phyloP scores from a whole-genome alignment of 2,329 filamentous ascomycete species.

The Tolypocladium album region DNA sequence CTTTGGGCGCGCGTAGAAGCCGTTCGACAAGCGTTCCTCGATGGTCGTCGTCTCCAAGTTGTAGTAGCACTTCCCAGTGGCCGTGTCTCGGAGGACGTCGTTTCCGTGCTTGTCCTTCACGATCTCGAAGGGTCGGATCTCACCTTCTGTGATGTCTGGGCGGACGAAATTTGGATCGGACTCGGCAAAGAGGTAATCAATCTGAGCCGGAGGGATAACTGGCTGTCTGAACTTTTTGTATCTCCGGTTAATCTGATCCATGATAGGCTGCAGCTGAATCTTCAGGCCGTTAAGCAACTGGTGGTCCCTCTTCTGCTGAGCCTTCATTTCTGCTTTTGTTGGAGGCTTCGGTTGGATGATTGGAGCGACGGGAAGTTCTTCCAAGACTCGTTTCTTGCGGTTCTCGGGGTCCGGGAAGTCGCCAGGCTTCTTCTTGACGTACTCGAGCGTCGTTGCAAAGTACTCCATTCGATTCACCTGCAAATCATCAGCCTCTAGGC shows the following conservation, averaged over 20 bases:
- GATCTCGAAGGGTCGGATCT: conserved; percentile 67
- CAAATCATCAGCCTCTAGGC: neutral
- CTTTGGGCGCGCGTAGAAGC: conserved; percentile 83
- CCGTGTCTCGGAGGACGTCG: conserved; percentile 63
- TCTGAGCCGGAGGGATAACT: conserved; percentile 61
- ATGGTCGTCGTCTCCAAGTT: conserved; percentile 90
- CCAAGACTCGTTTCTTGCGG: conserved; percentile 76
- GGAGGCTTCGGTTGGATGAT: conserved; percentile 55
- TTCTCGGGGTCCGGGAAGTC: conserved; percentile 83
- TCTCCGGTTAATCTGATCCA: conserved; percentile 89
- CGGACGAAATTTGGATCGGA: conserved; percentile 61
- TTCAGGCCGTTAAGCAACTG: conserved; percentile 80
- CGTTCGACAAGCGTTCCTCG: conserved; percentile 92
- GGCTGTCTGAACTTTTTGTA: conserved; percentile 82
- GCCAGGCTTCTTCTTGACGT: conserved; percentile 66
- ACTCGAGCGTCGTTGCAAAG: conserved; percentile 63
- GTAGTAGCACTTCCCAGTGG: conserved; percentile 80
- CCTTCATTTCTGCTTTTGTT: conserved; percentile 71
- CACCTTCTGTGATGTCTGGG: conserved; percentile 40
- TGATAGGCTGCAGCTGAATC: conserved; percentile 80
- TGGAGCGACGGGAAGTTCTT: conserved; percentile 65
- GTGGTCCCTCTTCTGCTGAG: conserved; percentile 71
- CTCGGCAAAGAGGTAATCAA: conserved; percentile 77
- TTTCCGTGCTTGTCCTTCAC: conserved; percentile 70
- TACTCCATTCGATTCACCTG: conserved; percentile 62